Conservation (phyloP, 2,329 filamentous ascomycete genomes). For the Ramichloridium luteum region DNA sequence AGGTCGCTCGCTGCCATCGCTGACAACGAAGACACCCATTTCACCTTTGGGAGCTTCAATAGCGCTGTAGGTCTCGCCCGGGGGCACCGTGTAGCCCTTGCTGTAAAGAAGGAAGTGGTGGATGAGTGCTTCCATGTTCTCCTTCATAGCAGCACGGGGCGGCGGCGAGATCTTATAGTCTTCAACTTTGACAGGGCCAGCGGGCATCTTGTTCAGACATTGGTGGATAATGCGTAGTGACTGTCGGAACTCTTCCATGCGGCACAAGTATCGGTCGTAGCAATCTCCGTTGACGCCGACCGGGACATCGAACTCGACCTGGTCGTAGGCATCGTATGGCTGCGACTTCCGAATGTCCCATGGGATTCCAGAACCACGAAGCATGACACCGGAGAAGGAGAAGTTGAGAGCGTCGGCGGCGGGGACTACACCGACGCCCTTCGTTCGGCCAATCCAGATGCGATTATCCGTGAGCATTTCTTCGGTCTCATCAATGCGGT, state of each 20-base stretch:
- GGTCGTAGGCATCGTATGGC: conserved; percentile 93
- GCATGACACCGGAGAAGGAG: conserved; percentile 94
- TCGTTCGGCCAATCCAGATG: conserved; percentile 89
- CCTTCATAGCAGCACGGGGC: conserved; percentile 97
- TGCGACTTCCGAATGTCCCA: conserved; percentile 95
- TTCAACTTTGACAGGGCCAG: conserved; percentile 85
- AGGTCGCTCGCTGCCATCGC: conserved; percentile 87
- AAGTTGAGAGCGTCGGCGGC: conserved; percentile 94
- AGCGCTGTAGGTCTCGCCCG: conserved; percentile 92
- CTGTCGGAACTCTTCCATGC: conserved; percentile 99
- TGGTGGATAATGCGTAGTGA: conserved; percentile 97
- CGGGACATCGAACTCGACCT: conserved; percentile 96
- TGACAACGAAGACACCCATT: conserved; percentile 96
- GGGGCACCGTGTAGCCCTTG: conserved; percentile 94
- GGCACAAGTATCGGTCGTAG: conserved; percentile 97
- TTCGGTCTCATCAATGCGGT: conserved; percentile 97
- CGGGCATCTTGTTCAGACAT: conserved; percentile 97
- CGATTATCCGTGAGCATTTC: conserved; percentile 98
- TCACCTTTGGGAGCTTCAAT: conserved; percentile 99
- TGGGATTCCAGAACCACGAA: conserved; percentile 87
- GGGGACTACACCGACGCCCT: conserved; percentile 80
- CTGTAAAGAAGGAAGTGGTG: conserved; percentile 98
- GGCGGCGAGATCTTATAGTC: conserved; percentile 98
- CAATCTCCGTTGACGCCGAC: conserved; percentile 96
- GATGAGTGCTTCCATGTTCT: conserved; percentile 99